These are phyloP conservation scores for Symbiodinium natans DNA, from an alignment of 73 alveolate genomes.

Conservation along the genomic window DNA sequence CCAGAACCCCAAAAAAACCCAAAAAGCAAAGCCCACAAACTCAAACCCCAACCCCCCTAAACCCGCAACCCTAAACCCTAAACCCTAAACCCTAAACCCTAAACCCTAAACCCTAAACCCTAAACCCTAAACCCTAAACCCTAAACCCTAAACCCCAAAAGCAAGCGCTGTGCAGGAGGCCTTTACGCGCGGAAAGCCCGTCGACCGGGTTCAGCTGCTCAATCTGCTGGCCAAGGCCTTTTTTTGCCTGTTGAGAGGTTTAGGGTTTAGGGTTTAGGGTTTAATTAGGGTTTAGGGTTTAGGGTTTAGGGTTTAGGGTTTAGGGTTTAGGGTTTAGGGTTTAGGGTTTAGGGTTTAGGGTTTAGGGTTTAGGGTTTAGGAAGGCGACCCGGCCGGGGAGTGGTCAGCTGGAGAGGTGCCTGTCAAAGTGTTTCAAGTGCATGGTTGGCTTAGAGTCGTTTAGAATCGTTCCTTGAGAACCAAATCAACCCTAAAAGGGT, in stretches of 20 bases:
- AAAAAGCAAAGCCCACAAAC: no score
- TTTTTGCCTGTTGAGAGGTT: neutral
- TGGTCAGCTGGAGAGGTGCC: no score
- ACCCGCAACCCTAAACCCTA: no score
- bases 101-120: no score
- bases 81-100: no score
- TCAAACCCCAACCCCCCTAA: no score
- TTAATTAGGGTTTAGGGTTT: neutral
- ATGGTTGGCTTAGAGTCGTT: no score
- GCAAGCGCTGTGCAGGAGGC: slow-evolving; percentile 16
- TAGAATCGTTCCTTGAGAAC: no score
- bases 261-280: neutral
- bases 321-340: neutral
- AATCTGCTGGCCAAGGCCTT: neutral
- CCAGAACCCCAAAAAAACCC: no score
- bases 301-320: neutral
- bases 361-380: neutral
- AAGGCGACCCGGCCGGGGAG: no score
- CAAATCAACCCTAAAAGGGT: no score
- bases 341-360: neutral
- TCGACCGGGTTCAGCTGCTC: neutral
- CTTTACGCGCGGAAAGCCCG: neutral
- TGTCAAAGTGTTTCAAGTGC: no score
- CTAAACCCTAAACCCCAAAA: neutral
- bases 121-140: neutral